A percentile compares a stretch with the other conserved stretches of the same genome.
Conservation (phyloP, 2,329 filamentous ascomycete genomes). For the Penicillium sp. region DNA sequence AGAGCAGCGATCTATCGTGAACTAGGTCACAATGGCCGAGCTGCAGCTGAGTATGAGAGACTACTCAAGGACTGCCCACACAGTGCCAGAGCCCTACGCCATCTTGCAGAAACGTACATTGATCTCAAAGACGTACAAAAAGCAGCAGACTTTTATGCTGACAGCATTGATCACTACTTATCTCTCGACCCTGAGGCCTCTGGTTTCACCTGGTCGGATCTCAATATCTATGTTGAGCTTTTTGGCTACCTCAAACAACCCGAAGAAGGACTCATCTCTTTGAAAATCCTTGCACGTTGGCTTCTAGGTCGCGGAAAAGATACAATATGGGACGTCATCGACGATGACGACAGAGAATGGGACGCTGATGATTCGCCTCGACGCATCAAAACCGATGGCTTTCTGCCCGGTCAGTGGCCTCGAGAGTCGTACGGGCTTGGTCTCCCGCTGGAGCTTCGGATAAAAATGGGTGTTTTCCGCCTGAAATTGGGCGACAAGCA, state of each 20-base stretch:
- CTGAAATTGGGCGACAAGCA: conserved; percentile 63
- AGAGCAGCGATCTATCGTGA: conserved; percentile 57
- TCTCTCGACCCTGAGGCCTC: conserved; percentile 44
- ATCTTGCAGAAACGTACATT: conserved; percentile 58
- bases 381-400: conserved; percentile 61
- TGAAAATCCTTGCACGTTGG: conserved; percentile 77
- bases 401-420: conserved; percentile 54
- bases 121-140: conserved; percentile 50
- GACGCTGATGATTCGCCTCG: conserved; percentile 69
- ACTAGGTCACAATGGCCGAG: conserved; percentile 46
- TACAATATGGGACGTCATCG: conserved; percentile 69
- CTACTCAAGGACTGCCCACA: conserved; percentile 55
- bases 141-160: conserved; percentile 52
- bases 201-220: conserved; percentile 70
- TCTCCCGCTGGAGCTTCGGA: conserved; percentile 76
- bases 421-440: conserved; percentile 65
- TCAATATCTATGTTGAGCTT: conserved; percentile 82
- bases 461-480: conserved; percentile 82
- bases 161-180: conserved; percentile 51
- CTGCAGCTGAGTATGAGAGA: conserved; percentile 52
- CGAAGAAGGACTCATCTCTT: conserved; percentile 62
- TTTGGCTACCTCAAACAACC: conserved; percentile 65
- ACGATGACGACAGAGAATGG: conserved; percentile 83
- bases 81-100: conserved; percentile 54
- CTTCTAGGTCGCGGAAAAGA: conserved; percentile 73